Evolutionary conservation across 1,284 basidiomycete genomes (phyloP), one percentile per base, ranked within the genome.

Genomic region (Blastosporella zonata): DNA sequence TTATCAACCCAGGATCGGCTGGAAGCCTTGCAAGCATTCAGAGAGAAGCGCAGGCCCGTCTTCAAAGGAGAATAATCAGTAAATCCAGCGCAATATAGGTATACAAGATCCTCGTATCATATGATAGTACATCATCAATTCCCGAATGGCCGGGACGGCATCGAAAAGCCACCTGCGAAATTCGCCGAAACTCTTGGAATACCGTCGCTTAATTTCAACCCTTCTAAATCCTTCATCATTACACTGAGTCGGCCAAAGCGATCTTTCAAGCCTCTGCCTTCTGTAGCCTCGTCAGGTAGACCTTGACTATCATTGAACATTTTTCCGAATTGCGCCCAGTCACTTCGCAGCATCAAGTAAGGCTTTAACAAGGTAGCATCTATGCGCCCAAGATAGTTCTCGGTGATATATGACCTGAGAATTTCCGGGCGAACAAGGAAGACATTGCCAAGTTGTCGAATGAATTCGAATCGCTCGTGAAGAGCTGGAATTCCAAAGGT

Each of bases 391-490:
- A 97, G 81, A 64, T 93, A 91, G 46, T 87, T 87, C 61, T 96
- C 94, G 3, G 87, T 89, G 67, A 97, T 90, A 70, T 95, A 97
- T 1, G 92, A 90, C 57, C 90, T 90, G 55, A 97, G 79, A 50
- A 93, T 92, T 54, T 96, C 92, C 3, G 94, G 93, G 52, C 87
- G 87, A 38, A 97, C 90, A 57, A 97, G 87, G 77, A 98, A 99
- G 50, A 96, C 81, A 64, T 98, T 97, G 59, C 97, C 97, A 1
- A 99, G 84, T 67, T 99, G 95, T 38, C 96, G 88, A 56, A 99
- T 87, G 77, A 99, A 98, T 64, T 99, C 97, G 72, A 97, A 99
- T 15, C 97, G 92, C 66, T 98, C 96, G 54, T 87, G 84, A 2
- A 99, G 75, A 1, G 90, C 78, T 1, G 90, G 79, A 35, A 97